Base-by-base conservation (phyloP, 176 grass and related monocot species). In the Chrysopogon serrulatus region DNA sequence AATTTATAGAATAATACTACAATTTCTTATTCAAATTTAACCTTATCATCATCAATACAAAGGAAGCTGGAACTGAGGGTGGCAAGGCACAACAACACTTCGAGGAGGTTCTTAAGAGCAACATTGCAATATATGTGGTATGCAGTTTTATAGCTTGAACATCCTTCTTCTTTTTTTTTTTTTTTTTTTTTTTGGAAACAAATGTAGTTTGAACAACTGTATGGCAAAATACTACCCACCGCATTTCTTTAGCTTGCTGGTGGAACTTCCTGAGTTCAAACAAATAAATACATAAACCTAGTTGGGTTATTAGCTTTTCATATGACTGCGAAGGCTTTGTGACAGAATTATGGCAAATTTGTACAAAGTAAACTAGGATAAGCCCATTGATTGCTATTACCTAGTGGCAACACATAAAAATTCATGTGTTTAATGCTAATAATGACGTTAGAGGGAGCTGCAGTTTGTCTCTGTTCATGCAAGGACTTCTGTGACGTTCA, bases 91-190 rank as follows among this genome's bases (percentile, higher is more conserved):
- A 95, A 82, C 77, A 94, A 79, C 91, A 98, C 70, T 98, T 98
- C 1, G 96, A 98, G 87, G 93, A 98, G 65, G 82, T 95, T 86
- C 85, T 98, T 68, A 98, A 95, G 87, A 98, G 96, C 90, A 98
- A 95, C 48, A 98, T 98, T 42, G 89, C 89, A 76, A 86, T 95
- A 64, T 98, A 98, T 85, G 96, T 98, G 91, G 96, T 99, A 93
- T 92, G 76, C 90, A 69, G 12, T 72, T 61, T 51, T 71, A 39
- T 53, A 82, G 12, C 85, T 82, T 41, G 57, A 63, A 44, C 1
- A 11, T 59, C 9, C 26, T 21, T 8, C 9, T 53, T 23, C 12
- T 42, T 42, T 0, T 12, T 12, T 42, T 8, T n/a, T n/a, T 59
- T 21, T 8, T 23, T 53, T 23, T 42, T 42, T 42, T 0, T 12